These are phyloP conservation scores for Tranzscheliella williamsii DNA, from an alignment of 1,284 basidiomycete species.

Conservation along the genomic window DNA sequence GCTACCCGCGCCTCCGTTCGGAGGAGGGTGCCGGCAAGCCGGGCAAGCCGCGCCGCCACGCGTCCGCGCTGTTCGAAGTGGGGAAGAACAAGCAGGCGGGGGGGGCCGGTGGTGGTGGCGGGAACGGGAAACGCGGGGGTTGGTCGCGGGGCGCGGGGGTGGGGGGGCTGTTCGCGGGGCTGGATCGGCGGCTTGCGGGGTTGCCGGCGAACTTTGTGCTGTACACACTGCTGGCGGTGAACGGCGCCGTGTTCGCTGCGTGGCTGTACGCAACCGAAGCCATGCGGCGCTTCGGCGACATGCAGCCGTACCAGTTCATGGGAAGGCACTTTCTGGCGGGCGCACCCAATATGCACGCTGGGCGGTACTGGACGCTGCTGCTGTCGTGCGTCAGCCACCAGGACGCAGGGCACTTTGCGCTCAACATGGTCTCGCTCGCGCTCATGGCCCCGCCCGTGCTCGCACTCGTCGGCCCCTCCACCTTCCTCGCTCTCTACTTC, in stretches of 20 bases:
- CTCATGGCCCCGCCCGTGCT: slow-evolving; percentile 77
- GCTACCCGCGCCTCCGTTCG: too few relatives aligned
- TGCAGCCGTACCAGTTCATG: slow-evolving; percentile 68
- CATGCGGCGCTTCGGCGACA: slow-evolving; percentile 64
- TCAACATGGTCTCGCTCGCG: slow-evolving; percentile 79
- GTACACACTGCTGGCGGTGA: slow-evolving; percentile 33
- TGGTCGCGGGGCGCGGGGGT: too few relatives aligned
- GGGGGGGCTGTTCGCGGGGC: too few relatives aligned
- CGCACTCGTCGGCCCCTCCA: slow-evolving; percentile 70
- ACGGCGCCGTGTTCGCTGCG: slow-evolving; percentile 28
- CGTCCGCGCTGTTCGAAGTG: too few relatives aligned
- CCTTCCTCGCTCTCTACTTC: slow-evolving; percentile 77
- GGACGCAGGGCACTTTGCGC: slow-evolving; percentile 67
- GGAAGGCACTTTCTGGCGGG: slow-evolving; percentile 70
- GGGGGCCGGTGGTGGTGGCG: too few relatives aligned
- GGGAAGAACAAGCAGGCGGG: too few relatives aligned
- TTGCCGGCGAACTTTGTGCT: slow-evolving; percentile 23
- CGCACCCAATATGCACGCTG: slow-evolving; percentile 69
- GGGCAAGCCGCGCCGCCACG: too few relatives aligned
- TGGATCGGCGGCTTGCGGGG: too few relatives aligned
- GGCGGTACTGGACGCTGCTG: slow-evolving; percentile 80
- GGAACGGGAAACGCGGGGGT: too few relatives aligned
- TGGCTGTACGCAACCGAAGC: slow-evolving; percentile 39
- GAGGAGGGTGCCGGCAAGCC: too few relatives aligned
- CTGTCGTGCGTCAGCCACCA: slow-evolving; percentile 65